Evolutionary conservation across 768 basidiomycete genomes (phyloP).

Genomic region (Serendipita vermifera): DNA sequence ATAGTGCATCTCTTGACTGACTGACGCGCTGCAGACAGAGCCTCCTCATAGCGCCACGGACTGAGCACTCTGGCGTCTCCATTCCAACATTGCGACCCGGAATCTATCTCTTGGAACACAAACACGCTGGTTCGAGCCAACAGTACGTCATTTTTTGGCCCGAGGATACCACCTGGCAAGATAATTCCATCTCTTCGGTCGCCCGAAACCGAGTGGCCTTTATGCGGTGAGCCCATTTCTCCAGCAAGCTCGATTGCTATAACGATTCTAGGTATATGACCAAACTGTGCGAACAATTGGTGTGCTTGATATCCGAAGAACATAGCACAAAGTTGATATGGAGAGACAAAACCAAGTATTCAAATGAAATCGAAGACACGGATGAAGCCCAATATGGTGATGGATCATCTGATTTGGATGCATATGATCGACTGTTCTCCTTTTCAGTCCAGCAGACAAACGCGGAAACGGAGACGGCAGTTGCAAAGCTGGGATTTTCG

Average conservation of each 20-base stretch:
- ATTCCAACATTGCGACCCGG: slow-evolving; percentile 35
- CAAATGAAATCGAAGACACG: slow-evolving; percentile 16
- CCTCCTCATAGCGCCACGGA: slow-evolving; percentile 15
- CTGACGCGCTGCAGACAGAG: slow-evolving; percentile 17
- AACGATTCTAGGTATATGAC: slow-evolving; percentile 39
- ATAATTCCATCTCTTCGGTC: slow-evolving; percentile 32
- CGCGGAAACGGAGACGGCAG: slow-evolving; percentile 41
- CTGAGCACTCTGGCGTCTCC: slow-evolving; percentile 16
- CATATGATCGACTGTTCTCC: slow-evolving; percentile 36
- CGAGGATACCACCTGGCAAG: slow-evolving; percentile 45
- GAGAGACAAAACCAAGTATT: slow-evolving; percentile 24
- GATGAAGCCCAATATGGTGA: too few species aligned
- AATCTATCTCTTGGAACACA: slow-evolving; percentile 30
- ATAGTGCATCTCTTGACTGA: slow-evolving; percentile 5
- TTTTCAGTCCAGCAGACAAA: slow-evolving; percentile 43
- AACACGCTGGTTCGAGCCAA: slow-evolving; percentile 11
- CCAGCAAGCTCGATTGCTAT: neutral
- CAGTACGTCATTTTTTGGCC: slow-evolving; percentile 50
- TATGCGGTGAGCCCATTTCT: slow-evolving; percentile 35
- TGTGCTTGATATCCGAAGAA: slow-evolving; percentile 38
- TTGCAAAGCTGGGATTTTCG: slow-evolving; percentile 32
- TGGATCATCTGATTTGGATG: slow-evolving; percentile 29
- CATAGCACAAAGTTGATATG: slow-evolving; percentile 36
- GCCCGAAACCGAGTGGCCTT: slow-evolving; percentile 44
- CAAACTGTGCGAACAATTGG: slow-evolving; percentile 44